These are phyloP conservation scores for Hypoxylon sp. DNA, from an alignment of 2,329 filamentous ascomycete genomes.

Conservation along the genomic window DNA sequence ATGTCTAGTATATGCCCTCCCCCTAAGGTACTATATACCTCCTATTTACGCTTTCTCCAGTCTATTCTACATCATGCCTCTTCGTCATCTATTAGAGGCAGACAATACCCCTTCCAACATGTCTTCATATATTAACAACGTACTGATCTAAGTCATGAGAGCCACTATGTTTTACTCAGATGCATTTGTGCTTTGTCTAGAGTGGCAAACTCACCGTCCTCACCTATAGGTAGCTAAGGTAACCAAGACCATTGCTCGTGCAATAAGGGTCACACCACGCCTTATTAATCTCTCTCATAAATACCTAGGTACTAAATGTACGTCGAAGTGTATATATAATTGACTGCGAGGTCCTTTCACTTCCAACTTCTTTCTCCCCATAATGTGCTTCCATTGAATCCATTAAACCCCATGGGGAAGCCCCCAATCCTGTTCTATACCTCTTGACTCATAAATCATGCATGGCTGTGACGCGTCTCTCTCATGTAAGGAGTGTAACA, in stretches of 20 bases:
- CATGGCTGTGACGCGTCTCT: constrained; percentile 18
- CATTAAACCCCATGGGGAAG: constrained; percentile 29
- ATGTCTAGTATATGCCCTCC: background rate
- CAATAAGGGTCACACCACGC: background rate
- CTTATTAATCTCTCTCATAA: constrained; percentile 3
- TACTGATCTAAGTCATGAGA: background rate
- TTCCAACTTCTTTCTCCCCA: constrained; percentile 11
- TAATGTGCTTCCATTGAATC: constrained; percentile 6
- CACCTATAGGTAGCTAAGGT: too few relatives aligned
- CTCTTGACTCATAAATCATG: constrained; percentile 20
- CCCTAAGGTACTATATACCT: background rate
- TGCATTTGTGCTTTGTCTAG: constrained; percentile 10
- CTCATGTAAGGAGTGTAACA: constrained; percentile 36
- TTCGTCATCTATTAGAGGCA: background rate
- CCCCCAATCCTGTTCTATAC: constrained; percentile 16
- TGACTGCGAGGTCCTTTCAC: constrained; percentile 5
- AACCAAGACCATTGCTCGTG: background rate
- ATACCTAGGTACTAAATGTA: constrained; percentile 30
- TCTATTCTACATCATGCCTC: constrained; percentile 3
- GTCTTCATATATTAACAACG: background rate
- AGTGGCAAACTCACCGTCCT: constrained; percentile 4
- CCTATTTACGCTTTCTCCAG: background rate
- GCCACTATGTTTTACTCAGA: constrained; percentile 8
- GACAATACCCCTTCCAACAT: background rate
- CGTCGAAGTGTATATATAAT: constrained; percentile 39